Conservation (phyloP, 1,284 basidiomycete species). For the Sanghuangporus weigelae region DNA sequence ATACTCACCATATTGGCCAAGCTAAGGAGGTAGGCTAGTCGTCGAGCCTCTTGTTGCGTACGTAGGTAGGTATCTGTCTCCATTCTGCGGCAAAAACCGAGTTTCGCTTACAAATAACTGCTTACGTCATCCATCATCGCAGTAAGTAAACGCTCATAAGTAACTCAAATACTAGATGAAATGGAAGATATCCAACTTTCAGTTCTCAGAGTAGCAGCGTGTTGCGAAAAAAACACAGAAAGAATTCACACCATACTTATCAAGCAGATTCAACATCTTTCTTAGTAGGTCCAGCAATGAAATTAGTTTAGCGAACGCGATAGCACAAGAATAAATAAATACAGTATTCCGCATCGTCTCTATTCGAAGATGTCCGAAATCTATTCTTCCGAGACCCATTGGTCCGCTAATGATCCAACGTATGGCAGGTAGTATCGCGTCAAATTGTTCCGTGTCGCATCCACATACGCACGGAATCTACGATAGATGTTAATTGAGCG, state of each 20-base stretch:
- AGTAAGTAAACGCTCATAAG: not conserved
- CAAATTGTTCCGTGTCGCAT: conserved; percentile 52
- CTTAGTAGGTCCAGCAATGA: not conserved
- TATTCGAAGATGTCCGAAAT: not conserved
- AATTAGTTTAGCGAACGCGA: not conserved
- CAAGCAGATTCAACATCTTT: not conserved
- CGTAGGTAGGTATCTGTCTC: no score
- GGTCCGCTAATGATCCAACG: conserved; percentile 66
- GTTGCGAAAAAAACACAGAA: no score
- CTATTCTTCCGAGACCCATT: conserved; percentile 70
- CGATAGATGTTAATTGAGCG: conserved; percentile 14
- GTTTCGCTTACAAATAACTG: not conserved
- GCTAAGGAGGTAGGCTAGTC: not conserved
- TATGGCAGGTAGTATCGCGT: conserved; percentile 59
- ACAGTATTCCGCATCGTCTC: not conserved
- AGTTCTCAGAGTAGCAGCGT: no score
- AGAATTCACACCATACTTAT: no score
- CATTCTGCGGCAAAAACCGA: not conserved
- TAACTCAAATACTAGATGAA: not conserved
- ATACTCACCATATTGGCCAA: conserved; percentile 15
- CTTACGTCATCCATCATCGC: not conserved
- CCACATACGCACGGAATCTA: conserved; percentile 61
- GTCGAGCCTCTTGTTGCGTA: conserved; percentile 6
- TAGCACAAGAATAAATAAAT: not conserved
- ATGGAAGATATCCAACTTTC: not conserved